These are phyloP conservation scores for Sphagnum contortum DNA, from an alignment of 225 moss, liverwort and hornwort species.

Conservation along the genomic window DNA sequence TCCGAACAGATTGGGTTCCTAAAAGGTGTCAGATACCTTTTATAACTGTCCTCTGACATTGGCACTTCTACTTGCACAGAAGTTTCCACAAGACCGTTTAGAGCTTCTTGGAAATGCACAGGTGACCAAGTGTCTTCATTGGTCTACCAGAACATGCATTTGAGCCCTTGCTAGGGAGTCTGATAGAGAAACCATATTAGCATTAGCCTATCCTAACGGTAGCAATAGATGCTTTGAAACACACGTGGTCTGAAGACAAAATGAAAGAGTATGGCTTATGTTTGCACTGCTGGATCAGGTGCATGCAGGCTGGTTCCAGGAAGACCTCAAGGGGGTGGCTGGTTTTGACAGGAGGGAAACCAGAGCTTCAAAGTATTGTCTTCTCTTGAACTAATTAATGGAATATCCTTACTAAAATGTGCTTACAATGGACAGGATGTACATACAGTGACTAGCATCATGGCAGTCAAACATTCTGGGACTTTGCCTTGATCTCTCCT, in stretches of 20 bases:
- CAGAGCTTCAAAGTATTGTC: slow-evolving; percentile 11
- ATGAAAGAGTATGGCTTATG: neutral
- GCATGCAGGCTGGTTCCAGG: slow-evolving; percentile 6
- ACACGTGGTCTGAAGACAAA: neutral
- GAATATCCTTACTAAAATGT: too few species aligned
- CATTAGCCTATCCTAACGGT: slow-evolving; percentile 3
- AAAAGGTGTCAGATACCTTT: neutral
- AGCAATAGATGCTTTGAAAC: neutral
- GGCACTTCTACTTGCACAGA: slow-evolving; percentile 7
- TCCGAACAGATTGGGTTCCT: slow-evolving; percentile 11
- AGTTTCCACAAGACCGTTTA: slow-evolving; percentile 8
- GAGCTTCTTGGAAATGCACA: neutral
- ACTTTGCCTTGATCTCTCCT: too few species aligned
- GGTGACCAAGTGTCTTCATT: too few species aligned
- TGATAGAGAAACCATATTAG: too few species aligned
- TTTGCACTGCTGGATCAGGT: slow-evolving; percentile 4
- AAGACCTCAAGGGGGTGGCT: slow-evolving; percentile 13
- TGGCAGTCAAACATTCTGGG: too few species aligned
- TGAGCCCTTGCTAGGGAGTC: too few species aligned
- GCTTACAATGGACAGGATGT: too few species aligned
- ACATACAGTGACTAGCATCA: too few species aligned
- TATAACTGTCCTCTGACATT: neutral
- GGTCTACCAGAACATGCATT: too few species aligned
- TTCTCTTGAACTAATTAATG: too few species aligned
- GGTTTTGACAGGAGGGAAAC: slow-evolving; percentile 19